phyloP scores from a whole-genome alignment of 1,284 basidiomycete genomes.

The Marasmius sp. region DNA sequence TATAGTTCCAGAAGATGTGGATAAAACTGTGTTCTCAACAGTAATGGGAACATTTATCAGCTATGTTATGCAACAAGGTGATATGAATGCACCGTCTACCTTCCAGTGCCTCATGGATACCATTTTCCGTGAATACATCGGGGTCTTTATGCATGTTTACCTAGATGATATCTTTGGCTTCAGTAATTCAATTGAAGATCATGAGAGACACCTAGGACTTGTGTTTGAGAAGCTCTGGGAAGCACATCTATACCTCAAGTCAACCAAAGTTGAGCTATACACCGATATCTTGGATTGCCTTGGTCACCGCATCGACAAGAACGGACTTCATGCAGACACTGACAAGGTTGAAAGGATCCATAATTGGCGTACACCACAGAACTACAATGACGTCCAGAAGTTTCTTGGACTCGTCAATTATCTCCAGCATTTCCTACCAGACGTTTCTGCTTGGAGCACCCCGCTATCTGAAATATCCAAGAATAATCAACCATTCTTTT shows the following conservation, averaged over 20 bases:
- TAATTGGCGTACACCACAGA: background rate
- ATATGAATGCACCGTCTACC: too few species aligned
- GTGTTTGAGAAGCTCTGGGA: slow-evolving; percentile 20
- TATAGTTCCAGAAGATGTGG: background rate
- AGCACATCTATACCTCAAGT: slow-evolving; percentile 21
- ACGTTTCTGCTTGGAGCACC: too few species aligned
- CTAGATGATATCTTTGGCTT: slow-evolving; percentile 40
- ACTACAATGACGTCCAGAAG: background rate
- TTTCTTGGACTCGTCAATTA: background rate
- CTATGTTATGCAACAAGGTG: background rate
- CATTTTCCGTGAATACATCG: slow-evolving; percentile 26
- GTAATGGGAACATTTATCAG: background rate
- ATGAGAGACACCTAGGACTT: slow-evolving; percentile 19
- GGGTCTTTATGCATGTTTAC: slow-evolving; percentile 29
- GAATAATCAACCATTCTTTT: too few species aligned
- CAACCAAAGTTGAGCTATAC: slow-evolving; percentile 32
- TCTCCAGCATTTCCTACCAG: background rate
- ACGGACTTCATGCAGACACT: slow-evolving; percentile 24
- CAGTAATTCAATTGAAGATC: slow-evolving; percentile 27
- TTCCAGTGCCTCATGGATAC: slow-evolving; percentile 21
- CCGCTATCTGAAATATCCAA: too few species aligned
- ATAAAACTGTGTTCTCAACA: background rate
- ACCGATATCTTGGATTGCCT: slow-evolving; percentile 27
- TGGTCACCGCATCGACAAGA: slow-evolving; percentile 27
- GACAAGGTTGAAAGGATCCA: slow-evolving; percentile 10